A percentile compares a stretch with the other conserved stretches of the same genome.
Evolutionary conservation across 495 filamentous ascomycete genomes (phyloP).

Genomic region (Bombardia bombarda): DNA sequence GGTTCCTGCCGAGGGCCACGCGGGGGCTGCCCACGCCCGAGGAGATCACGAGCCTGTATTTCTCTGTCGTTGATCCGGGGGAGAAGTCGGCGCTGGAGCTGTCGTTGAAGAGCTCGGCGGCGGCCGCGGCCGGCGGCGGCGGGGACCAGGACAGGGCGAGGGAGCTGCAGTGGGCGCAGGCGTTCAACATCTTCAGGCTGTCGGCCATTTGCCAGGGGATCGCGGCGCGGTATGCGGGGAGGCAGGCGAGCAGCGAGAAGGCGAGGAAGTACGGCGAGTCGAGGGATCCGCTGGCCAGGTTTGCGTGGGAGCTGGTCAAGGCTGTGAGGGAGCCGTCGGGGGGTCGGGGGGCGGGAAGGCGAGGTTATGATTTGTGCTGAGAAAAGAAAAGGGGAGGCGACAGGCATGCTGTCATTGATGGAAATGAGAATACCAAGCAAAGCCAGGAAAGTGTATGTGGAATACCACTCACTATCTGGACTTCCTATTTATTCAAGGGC

Average conservation of each 20-base stretch:
- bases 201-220: constrained; percentile 92
- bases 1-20: constrained; percentile 53
- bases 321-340: not conserved
- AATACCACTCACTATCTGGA: too few relatives aligned
- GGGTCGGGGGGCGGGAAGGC: constrained; percentile 4
- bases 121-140: constrained; percentile 31
- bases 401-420: not conserved
- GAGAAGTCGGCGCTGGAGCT: constrained; percentile 30
- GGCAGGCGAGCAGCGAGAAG: constrained; percentile 85
- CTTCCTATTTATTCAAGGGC: too few relatives aligned
- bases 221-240: constrained; percentile 69
- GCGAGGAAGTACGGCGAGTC: constrained; percentile 62
- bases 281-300: constrained; percentile 59
- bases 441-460: not conserved
- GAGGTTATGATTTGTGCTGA: constrained; percentile 8
- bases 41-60: constrained; percentile 71
- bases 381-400: not conserved
- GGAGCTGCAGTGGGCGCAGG: constrained; percentile 62
- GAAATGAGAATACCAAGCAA: not conserved
- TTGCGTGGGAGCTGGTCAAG: constrained; percentile 60
- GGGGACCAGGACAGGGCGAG: constrained; percentile 27
- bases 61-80: constrained; percentile 55
- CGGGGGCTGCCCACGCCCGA: constrained; percentile 68
- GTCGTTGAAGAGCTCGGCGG: constrained; percentile 5
- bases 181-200: constrained; percentile 52